Conservation (phyloP, 306 rosid genomes). For the Dalbergia cochinchinensis region DNA sequence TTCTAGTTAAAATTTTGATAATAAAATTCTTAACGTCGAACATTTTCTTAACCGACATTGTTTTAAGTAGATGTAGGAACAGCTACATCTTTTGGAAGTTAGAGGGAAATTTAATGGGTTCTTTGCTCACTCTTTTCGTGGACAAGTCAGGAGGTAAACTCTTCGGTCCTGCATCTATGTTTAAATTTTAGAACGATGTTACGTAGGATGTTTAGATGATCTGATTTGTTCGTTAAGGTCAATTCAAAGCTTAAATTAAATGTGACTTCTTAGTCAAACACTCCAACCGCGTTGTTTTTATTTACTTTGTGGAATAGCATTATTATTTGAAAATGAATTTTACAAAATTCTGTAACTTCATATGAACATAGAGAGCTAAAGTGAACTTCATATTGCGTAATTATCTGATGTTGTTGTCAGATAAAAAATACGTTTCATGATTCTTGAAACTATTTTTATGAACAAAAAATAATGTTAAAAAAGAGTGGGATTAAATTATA, state of each 20-base stretch:
- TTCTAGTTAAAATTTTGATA: no score
- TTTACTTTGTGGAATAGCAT: not conserved
- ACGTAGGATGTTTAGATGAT: not conserved
- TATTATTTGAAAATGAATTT: not conserved
- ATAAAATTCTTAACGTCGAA: no score
- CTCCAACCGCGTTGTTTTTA: not conserved
- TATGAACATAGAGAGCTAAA: no score
- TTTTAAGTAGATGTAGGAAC: not conserved
- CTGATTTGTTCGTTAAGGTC: not conserved
- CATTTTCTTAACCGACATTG: constrained; percentile 8
- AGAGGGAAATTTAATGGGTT: not conserved
- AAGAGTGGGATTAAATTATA: no score
- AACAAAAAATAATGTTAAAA: no score
- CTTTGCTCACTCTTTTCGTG: not conserved
- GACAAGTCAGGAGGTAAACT: not conserved
- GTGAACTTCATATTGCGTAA: no score
- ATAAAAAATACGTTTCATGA: no score
- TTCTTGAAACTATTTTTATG: no score
- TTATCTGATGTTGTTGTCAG: no score
- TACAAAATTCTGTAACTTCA: not conserved
- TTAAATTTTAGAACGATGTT: not conserved
- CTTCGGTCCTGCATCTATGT: not conserved
- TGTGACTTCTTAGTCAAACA: not conserved
- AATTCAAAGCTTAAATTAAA: not conserved
- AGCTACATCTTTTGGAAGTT: not conserved